These are phyloP conservation scores for Diaporthe amygdali DNA, from an alignment of 2,329 filamentous ascomycete species.

Conservation along the genomic window DNA sequence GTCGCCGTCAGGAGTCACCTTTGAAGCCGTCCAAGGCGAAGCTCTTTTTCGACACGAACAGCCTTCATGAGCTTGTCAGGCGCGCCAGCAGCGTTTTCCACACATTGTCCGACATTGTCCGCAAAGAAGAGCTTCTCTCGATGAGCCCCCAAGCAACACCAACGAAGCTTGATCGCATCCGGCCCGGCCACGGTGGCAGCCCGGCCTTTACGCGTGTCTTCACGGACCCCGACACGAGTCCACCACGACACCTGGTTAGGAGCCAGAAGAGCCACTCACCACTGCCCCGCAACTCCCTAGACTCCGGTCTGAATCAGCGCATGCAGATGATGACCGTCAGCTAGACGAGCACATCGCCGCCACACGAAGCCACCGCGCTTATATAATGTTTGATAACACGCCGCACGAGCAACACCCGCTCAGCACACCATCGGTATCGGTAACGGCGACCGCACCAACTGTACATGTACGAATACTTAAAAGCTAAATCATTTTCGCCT, in stretches of 20 bases:
- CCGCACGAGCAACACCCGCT: constrained; percentile 3
- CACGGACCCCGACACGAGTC: constrained; percentile 63
- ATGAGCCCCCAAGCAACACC: constrained; percentile 60
- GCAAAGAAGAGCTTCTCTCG: constrained; percentile 62
- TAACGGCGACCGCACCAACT: constrained; percentile 17
- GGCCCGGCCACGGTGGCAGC: constrained; percentile 55
- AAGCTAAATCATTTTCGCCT: constrained; percentile 23
- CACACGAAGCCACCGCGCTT: constrained; percentile 10
- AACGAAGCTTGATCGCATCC: constrained; percentile 45
- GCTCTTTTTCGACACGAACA: constrained; percentile 73
- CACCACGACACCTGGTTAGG: constrained; percentile 55
- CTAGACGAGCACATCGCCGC: constrained; percentile 36
- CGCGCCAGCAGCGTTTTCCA: constrained; percentile 65
- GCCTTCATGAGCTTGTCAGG: constrained; percentile 69
- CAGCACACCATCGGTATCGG: constrained; percentile 5
- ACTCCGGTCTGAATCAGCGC: constrained; percentile 55
- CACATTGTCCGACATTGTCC: constrained; percentile 63
- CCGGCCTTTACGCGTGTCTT: constrained; percentile 73
- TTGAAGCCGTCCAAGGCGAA: constrained; percentile 50
- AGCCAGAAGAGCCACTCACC: constrained; percentile 61
- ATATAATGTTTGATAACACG: constrained; percentile 27
- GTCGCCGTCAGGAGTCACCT: constrained; percentile 41
- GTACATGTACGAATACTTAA: constrained; percentile 27
- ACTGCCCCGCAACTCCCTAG: constrained; percentile 53
- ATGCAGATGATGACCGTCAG: constrained; percentile 71